phyloP scores from a whole-genome alignment of 352 stramenopile genomes.

The Pythium rhizo-oryzae region DNA sequence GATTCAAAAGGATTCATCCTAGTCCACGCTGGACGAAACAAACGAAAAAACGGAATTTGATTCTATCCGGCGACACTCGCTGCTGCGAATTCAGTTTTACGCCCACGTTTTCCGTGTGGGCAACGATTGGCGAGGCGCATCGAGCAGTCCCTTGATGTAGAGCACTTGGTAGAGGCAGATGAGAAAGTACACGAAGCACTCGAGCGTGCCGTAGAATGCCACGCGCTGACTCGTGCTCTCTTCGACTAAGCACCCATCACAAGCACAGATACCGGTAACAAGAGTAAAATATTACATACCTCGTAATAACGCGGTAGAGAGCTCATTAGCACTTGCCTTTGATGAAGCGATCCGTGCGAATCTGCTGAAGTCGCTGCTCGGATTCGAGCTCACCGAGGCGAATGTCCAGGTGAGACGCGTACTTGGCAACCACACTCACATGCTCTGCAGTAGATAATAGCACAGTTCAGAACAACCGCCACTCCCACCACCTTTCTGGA shows the following conservation, averaged over 20 bases:
- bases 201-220: constrained; percentile 69
- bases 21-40: constrained; percentile 24
- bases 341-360: constrained; percentile 75
- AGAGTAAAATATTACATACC: not conserved
- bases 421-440: constrained; percentile 81
- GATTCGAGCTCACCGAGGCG: constrained; percentile 80
- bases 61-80: no score
- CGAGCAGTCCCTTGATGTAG: constrained; percentile 80
- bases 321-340: constrained; percentile 45
- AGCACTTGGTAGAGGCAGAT: constrained; percentile 73
- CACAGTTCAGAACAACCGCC: not conserved
- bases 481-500: not conserved
- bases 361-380: constrained; percentile 73
- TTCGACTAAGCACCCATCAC: constrained; percentile 48
- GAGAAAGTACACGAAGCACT: constrained; percentile 72
- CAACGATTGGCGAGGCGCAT: constrained; percentile 42
- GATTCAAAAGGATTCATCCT: constrained; percentile 20
- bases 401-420: constrained; percentile 78
- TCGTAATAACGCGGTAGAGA: no score
- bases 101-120: constrained; percentile 13
- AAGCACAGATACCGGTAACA: not conserved
- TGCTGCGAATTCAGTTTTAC: not conserved
- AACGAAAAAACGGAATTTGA: not conserved
- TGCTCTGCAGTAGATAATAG: constrained; percentile 48
- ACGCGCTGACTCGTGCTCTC: constrained; percentile 80